A percentile compares a stretch with the other conserved stretches of the same genome.
phyloP scores from a whole-genome alignment of 2,329 filamentous ascomycete genomes.

The Trichoderma atroviride region DNA sequence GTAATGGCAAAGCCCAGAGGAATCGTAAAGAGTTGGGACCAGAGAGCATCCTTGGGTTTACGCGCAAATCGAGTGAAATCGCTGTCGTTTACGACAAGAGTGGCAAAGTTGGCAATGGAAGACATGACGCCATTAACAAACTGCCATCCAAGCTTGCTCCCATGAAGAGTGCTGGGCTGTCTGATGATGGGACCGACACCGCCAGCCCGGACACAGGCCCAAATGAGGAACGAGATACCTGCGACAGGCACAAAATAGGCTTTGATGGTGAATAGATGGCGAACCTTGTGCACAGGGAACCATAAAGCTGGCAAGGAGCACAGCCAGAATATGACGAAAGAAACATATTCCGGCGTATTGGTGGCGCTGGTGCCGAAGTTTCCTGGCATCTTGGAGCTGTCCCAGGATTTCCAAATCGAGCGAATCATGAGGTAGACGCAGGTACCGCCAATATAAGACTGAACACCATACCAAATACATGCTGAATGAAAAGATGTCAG shows the following conservation, averaged over 20 bases:
- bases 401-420: conserved; percentile 75
- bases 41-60: conserved; percentile 74
- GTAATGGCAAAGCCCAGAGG: conserved; percentile 74
- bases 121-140: conserved; percentile 86
- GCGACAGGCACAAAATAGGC: conserved; percentile 80
- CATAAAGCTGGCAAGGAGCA: conserved; percentile 80
- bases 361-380: conserved; percentile 67
- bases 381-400: conserved; percentile 64
- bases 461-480: conserved; percentile 86
- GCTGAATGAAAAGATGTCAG: conserved; percentile 45
- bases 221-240: conserved; percentile 85
- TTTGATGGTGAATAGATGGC: conserved; percentile 90
- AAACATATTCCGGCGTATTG: conserved; percentile 72
- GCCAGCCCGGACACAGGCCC: conserved; percentile 79
- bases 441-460: conserved; percentile 79
- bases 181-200: conserved; percentile 82
- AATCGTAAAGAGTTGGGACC: conserved; percentile 78
- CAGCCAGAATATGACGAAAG: conserved; percentile 88
- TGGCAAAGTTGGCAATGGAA: conserved; percentile 87
- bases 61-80: conserved; percentile 84
- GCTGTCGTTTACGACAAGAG: conserved; percentile 79
- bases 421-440: conserved; percentile 90
- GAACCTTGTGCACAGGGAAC: conserved; percentile 86
- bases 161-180: conserved; percentile 64
- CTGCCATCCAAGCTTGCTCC: conserved; percentile 75